phyloP scores from a whole-genome alignment of 1,139 yeast species.

The Taiozyma onychis region DNA sequence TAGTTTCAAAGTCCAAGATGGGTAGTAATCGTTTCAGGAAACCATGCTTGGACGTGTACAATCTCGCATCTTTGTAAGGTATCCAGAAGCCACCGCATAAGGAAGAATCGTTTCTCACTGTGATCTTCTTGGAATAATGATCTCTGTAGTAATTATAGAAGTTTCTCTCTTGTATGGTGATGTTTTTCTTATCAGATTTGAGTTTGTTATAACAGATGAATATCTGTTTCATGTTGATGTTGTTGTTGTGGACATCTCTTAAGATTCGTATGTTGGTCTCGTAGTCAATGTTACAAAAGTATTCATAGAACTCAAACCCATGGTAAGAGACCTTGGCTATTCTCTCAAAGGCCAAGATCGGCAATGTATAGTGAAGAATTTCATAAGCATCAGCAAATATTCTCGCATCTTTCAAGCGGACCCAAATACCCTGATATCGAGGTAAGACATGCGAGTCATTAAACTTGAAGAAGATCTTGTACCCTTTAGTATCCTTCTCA shows the following conservation, averaged over 20 bases:
- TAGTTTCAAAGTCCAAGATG: constrained; percentile 12
- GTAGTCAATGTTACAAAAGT: constrained; percentile 12
- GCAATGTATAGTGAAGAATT: constrained; percentile 10
- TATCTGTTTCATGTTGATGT: constrained; percentile 19
- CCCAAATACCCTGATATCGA: constrained; percentile 17
- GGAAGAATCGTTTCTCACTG: constrained; percentile 15
- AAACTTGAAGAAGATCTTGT: not conserved
- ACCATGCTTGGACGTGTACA: constrained; percentile 17
- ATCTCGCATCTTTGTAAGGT: constrained; percentile 6
- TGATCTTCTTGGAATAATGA: constrained; percentile 1
- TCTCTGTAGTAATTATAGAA: constrained; percentile 9
- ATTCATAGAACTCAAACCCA: constrained; percentile 20
- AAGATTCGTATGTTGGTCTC: constrained; percentile 18
- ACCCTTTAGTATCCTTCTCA: not conserved
- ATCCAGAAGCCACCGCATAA: constrained; percentile 25
- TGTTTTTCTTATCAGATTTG: constrained; percentile 6
- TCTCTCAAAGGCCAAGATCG: constrained; percentile 20
- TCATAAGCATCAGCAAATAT: constrained; percentile 12
- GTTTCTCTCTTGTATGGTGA: constrained; percentile 9
- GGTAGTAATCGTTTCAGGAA: constrained; percentile 10
- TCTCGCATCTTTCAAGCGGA: constrained; percentile 16
- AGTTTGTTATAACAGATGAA: constrained; percentile 13
- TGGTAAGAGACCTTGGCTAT: constrained; percentile 18
- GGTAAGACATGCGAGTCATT: not conserved
- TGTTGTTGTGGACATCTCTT: constrained; percentile 11